Evolutionary conservation across 2,329 filamentous ascomycete species (phyloP).

Genomic region (Cladosporium sp.): DNA sequence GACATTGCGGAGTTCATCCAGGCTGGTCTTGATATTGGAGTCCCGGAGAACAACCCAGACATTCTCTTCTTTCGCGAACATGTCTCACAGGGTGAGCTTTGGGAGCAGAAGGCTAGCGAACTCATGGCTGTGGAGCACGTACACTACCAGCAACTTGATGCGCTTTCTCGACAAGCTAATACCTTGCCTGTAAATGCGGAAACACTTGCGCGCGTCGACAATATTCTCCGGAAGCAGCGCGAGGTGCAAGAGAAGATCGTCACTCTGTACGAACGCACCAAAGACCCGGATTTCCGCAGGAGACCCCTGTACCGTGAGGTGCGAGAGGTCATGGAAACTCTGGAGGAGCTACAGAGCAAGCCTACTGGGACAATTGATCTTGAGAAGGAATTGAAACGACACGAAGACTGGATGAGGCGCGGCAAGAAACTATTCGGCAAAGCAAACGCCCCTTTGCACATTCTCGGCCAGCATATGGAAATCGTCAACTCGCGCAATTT

Average conservation of each 20-base stretch:
- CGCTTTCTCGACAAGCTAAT: conserved; percentile 76
- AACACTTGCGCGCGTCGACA: conserved; percentile 77
- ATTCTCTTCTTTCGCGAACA: conserved; percentile 72
- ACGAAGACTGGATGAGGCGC: conserved; percentile 98
- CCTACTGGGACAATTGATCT: conserved; percentile 86
- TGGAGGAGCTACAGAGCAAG: conserved; percentile 88
- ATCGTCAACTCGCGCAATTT: conserved; percentile 85
- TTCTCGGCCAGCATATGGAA: conserved; percentile 89
- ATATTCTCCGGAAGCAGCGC: conserved; percentile 90
- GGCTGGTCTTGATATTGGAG: conserved; percentile 69
- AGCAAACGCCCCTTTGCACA: conserved; percentile 93
- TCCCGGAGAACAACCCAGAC: conserved; percentile 75
- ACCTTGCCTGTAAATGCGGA: conserved; percentile 75
- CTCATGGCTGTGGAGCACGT: conserved; percentile 87
- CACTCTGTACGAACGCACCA: conserved; percentile 72
- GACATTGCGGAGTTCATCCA: conserved; percentile 76
- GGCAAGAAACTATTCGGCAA: conserved; percentile 98
- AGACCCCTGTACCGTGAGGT: conserved; percentile 86
- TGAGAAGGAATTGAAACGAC: conserved; percentile 87
- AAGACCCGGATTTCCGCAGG: conserved; percentile 67
- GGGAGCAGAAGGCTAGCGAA: conserved; percentile 91
- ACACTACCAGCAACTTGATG: conserved; percentile 91
- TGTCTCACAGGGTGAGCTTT: conserved; percentile 69
- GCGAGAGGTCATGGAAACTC: conserved; percentile 78
- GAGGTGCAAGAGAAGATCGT: conserved; percentile 88